Percentiles rank a stretch among this genome's conserved stretches.
Evolutionary conservation across 2,329 filamentous ascomycete species (phyloP).

Genomic region (Moelleriella libera): DNA sequence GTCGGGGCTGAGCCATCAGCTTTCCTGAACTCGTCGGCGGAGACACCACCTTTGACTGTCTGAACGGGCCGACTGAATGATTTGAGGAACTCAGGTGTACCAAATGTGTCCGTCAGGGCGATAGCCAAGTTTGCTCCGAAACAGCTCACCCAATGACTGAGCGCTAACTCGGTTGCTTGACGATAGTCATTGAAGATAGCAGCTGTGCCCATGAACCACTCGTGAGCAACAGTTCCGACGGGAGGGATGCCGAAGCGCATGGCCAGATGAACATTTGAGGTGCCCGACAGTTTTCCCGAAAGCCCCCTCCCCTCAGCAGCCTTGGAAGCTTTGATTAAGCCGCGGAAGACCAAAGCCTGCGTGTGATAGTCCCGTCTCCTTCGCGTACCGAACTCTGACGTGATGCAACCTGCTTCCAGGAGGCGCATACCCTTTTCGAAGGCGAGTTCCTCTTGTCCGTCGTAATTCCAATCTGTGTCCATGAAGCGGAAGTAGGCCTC

Average conservation of each 20-base stretch:
- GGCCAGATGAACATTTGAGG: slow-evolving; percentile 92
- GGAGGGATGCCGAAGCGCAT: slow-evolving; percentile 81
- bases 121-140: slow-evolving; percentile 80
- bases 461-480: slow-evolving; percentile 83
- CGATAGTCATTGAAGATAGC: slow-evolving; percentile 80
- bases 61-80: slow-evolving; percentile 59
- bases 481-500: slow-evolving; percentile 97
- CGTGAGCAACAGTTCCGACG: slow-evolving; percentile 81
- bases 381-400: slow-evolving; percentile 89
- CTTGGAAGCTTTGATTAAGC: slow-evolving; percentile 64
- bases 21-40: slow-evolving; percentile 25
- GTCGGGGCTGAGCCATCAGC: slow-evolving; percentile 34
- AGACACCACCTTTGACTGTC: slow-evolving; percentile 26
- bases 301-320: slow-evolving; percentile 52
- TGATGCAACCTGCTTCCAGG: slow-evolving; percentile 68
- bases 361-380: slow-evolving; percentile 87
- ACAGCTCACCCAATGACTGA: slow-evolving; percentile 80
- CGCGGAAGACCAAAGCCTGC: slow-evolving; percentile 80
- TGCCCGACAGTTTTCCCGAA: slow-evolving; percentile 66
- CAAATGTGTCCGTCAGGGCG: slow-evolving; percentile 91
- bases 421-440: slow-evolving; percentile 67
- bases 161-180: slow-evolving; percentile 67
- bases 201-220: slow-evolving; percentile 99
- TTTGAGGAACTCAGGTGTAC: slow-evolving; percentile 75
- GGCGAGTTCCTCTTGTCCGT: slow-evolving; percentile 74